A percentile compares a stretch with the other conserved stretches of the same genome.
Evolutionary conservation across 1,284 basidiomycete species (phyloP).

Genomic region (Ganoderma resinaceum): DNA sequence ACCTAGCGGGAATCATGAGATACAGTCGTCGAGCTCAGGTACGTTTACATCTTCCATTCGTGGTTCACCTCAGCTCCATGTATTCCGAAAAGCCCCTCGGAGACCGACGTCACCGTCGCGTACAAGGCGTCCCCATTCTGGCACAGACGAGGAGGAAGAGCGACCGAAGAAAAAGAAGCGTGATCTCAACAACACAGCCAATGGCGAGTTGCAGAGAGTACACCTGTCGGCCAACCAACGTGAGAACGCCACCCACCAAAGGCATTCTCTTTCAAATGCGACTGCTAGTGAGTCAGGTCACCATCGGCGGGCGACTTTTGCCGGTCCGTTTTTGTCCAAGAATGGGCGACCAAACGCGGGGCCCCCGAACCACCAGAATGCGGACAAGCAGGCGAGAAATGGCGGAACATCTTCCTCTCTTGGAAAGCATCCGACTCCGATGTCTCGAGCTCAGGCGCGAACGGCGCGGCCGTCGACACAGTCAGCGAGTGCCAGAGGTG

Average conservation of each 20-base stretch:
- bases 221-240: neutral
- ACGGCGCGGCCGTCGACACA: neutral
- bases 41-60: neutral
- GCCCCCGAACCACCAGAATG: neutral
- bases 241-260: neutral
- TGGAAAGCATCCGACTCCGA: neutral
- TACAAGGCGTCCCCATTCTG: conserved; percentile 16
- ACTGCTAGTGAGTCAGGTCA: neutral
- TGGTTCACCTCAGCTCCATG: too few species aligned
- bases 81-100: conserved; percentile 6
- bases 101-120: neutral
- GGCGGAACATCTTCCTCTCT: neutral
- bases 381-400: neutral
- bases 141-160: conserved; percentile 12
- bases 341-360: neutral
- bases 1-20: neutral
- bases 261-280: neutral
- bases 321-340: neutral
- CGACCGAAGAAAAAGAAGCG: conserved; percentile 22
- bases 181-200: neutral
- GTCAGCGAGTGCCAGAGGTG: neutral
- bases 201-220: neutral
- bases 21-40: neutral
- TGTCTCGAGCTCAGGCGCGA: neutral
- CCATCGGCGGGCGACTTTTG: neutral